Base-by-base conservation (phyloP, 352 stramenopile genomes). In the Globisporangium paroecandrum region DNA sequence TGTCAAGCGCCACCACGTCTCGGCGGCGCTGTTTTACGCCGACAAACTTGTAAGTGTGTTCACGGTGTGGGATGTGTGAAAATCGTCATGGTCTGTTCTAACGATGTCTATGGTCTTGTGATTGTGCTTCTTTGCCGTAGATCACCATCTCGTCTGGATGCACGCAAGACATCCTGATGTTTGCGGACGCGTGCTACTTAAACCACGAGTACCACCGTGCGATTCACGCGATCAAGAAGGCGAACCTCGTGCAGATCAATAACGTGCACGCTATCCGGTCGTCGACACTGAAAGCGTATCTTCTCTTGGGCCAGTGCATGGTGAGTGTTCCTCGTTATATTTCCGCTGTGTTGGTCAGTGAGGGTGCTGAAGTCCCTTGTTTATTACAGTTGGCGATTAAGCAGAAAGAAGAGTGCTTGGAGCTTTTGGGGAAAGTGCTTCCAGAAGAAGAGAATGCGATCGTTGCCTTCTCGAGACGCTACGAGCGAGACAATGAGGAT, bases 351-450 rank as follows among this genome's bases (percentile, higher is more conserved):
- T 38, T 9, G 34, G 34, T 38, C 9, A 38, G 4, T 38, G 34
- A 38, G 34, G 34, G 34, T 38, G 7, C 8, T 13, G 34, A 32
- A 32, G 27, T 32, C 27, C 4, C 27, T 32, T 32, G 27, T 32
- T 32, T 32, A 32, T 32, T 32, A 4, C 58, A 89, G 78, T 56
- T 94, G 53, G 78, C 80, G 24, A 90, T 93, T 49, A 91, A 95
- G 53, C 84, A 95, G 58, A 91, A 88, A 53, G 86, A 96, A 51
- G 86, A 94, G 58, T 94, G 87, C 72, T 66, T 95, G 22, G 85
- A 93, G 20, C 7, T 95, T 4, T 54, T 96, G 3, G 71, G 70
- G 12, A 76, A 75, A 10, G 75, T 93, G 10, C 58, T 96, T 25
- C 83, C 85, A 9, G 82, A 91, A 10, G 69, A 77, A 32, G 83